phyloP scores from a whole-genome alignment of 2,329 filamentous ascomycete species.

The Pyrenochaeta sp. region DNA sequence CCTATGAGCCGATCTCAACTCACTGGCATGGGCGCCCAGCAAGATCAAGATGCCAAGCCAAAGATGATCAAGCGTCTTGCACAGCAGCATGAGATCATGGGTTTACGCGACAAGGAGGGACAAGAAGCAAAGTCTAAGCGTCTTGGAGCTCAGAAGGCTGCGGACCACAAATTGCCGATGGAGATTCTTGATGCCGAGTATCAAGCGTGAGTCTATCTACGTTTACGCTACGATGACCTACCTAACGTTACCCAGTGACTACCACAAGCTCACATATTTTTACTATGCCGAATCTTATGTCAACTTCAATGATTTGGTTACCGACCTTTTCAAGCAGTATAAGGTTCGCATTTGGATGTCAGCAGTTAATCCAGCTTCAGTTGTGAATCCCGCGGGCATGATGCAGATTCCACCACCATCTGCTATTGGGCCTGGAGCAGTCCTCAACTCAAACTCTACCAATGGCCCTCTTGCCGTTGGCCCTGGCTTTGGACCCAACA shows the following conservation, averaged over 20 bases:
- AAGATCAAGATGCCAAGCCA: constrained; percentile 79
- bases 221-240: constrained; percentile 19
- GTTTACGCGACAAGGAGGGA: constrained; percentile 92
- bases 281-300: constrained; percentile 98
- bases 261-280: constrained; percentile 98
- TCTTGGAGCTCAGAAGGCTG: constrained; percentile 95
- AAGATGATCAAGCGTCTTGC: constrained; percentile 97
- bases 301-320: constrained; percentile 98
- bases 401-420: constrained; percentile 47
- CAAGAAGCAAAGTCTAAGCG: constrained; percentile 98
- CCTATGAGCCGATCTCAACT: constrained; percentile 57
- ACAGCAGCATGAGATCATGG: constrained; percentile 87
- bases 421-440: constrained; percentile 49
- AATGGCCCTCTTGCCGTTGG: constrained; percentile 38
- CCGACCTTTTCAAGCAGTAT: constrained; percentile 98
- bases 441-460: constrained; percentile 31
- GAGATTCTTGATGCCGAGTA: constrained; percentile 99
- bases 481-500: constrained; percentile 42
- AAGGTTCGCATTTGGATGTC: constrained; percentile 99
- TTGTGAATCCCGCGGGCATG: constrained; percentile 57
- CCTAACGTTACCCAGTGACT: constrained; percentile 72
- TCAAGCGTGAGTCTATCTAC: constrained; percentile 79
- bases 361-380: constrained; percentile 96
- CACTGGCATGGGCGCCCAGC: constrained; percentile 57
- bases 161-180: constrained; percentile 94